A percentile compares a stretch with the other conserved stretches of the same genome.
These are phyloP conservation scores for Pichia eremophila DNA, from an alignment of 805 yeast genomes.

Conservation along the genomic window DNA sequence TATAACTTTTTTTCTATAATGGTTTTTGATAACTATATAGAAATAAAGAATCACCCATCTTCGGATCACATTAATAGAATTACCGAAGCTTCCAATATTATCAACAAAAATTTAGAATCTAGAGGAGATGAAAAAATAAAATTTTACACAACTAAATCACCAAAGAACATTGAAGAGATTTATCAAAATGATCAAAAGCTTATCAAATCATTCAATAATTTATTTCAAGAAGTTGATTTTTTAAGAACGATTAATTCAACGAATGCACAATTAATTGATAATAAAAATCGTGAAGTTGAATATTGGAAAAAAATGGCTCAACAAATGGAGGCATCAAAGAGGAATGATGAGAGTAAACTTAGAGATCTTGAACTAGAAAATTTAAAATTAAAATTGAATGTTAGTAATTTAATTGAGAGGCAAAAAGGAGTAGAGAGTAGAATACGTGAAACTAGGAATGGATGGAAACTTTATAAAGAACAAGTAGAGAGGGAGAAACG, in stretches of 20 bases:
- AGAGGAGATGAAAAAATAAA: not conserved
- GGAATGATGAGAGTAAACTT: conserved; percentile 12
- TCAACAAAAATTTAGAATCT: not conserved
- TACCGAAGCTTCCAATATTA: not conserved
- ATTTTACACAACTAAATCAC: not conserved
- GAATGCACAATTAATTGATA: conserved; percentile 6
- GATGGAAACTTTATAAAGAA: conserved; percentile 14
- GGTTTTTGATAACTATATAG: too few species aligned
- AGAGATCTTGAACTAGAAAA: conserved; percentile 13
- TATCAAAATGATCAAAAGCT: conserved; percentile 26
- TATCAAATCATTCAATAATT: conserved; percentile 19
- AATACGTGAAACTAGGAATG: conserved; percentile 9
- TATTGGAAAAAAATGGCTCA: conserved; percentile 9
- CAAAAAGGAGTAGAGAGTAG: conserved; percentile 9
- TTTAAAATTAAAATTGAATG: conserved; percentile 10
- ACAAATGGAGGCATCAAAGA: conserved; percentile 4
- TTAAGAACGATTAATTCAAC: conserved; percentile 11
- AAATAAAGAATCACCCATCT: too few species aligned
- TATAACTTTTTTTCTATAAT: too few species aligned
- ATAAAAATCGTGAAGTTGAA: conserved; percentile 12
- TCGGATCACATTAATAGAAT: not conserved
- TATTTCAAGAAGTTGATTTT: conserved; percentile 19
- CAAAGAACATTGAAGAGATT: not conserved
- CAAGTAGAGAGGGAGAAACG: conserved; percentile 15
- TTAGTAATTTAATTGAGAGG: conserved; percentile 8